Evolutionary conservation across 805 yeast genomes (phyloP).

Genomic region (Blastobotrys muscicola): DNA sequence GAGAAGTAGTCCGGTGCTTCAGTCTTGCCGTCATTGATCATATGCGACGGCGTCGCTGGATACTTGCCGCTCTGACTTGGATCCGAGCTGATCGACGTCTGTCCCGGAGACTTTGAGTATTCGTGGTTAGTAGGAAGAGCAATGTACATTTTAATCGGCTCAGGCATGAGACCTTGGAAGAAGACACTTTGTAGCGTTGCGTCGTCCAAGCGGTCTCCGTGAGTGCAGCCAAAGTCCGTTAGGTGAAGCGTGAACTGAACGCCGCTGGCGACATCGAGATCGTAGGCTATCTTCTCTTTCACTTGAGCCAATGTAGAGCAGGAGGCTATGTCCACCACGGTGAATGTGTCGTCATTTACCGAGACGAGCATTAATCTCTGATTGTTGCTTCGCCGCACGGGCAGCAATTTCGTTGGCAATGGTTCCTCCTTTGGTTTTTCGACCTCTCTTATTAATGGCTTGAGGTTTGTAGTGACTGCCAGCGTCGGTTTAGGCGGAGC

Average conservation of each 20-base stretch:
- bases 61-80: conserved; percentile 24
- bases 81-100: conserved; percentile 5
- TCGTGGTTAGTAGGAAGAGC: conserved; percentile 6
- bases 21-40: conserved; percentile 38
- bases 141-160: conserved; percentile 15
- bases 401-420: conserved; percentile 25
- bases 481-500: background rate
- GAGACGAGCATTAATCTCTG: conserved; percentile 45
- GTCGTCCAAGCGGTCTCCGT: conserved; percentile 24
- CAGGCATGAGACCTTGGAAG: conserved; percentile 2
- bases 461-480: no score
- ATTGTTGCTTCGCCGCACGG: conserved; percentile 27
- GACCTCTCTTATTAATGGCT: background rate
- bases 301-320: conserved; percentile 27
- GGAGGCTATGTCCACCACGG: conserved; percentile 35
- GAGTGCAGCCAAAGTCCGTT: conserved; percentile 55
- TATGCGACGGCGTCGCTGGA: conserved; percentile 63
- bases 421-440: background rate
- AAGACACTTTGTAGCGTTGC: conserved; percentile 6
- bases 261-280: conserved; percentile 25
- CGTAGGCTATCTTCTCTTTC: conserved; percentile 33
- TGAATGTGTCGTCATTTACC: conserved; percentile 48
- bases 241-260: conserved; percentile 36
- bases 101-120: conserved; percentile 11
- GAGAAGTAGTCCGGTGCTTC: conserved; percentile 11